Conservation (phyloP, 169 alveolate species). For the Plasmodium ovale region DNA sequence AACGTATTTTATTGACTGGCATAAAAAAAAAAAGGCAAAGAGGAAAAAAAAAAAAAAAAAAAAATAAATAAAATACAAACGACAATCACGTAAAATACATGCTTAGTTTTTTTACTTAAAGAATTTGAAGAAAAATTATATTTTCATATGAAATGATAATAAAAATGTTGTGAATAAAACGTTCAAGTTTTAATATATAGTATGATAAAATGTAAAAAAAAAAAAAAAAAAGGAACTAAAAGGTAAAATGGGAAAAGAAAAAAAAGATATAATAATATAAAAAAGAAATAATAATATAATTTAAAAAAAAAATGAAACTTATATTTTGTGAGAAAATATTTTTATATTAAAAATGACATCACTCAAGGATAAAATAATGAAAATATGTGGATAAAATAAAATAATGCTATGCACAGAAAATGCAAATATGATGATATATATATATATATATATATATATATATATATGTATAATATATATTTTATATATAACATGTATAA, state of each 20-base stretch:
- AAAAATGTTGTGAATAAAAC: slow-evolving; percentile 28
- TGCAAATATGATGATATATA: background rate
- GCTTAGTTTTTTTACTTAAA: background rate
- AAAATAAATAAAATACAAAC: slow-evolving; percentile 19
- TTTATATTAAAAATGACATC: slow-evolving; percentile 11
- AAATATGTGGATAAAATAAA: slow-evolving; percentile 2
- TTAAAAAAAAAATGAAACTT: background rate
- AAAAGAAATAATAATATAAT: slow-evolving; percentile 1
- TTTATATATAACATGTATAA: too few species aligned
- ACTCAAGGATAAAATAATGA: background rate
- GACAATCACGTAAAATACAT: slow-evolving; percentile 25
- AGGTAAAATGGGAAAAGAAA: background rate
- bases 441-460: background rate
- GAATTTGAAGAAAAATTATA: slow-evolving; percentile 12
- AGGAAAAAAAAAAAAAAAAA: background rate
- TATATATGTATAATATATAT: too few species aligned
- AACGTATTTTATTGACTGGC: background rate
- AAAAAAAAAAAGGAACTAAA: background rate
- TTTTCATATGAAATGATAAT: slow-evolving; percentile 2
- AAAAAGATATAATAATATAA: slow-evolving; percentile 9
- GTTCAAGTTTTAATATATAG: slow-evolving; percentile 5
- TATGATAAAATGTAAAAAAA: background rate
- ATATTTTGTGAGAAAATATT: background rate
- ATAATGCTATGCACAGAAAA: background rate
- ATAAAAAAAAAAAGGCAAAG: background rate